Percentiles rank a stretch among this genome's conserved stretches.
Conservation (phyloP, 768 basidiomycete genomes). For the Tremella fuciformis region DNA sequence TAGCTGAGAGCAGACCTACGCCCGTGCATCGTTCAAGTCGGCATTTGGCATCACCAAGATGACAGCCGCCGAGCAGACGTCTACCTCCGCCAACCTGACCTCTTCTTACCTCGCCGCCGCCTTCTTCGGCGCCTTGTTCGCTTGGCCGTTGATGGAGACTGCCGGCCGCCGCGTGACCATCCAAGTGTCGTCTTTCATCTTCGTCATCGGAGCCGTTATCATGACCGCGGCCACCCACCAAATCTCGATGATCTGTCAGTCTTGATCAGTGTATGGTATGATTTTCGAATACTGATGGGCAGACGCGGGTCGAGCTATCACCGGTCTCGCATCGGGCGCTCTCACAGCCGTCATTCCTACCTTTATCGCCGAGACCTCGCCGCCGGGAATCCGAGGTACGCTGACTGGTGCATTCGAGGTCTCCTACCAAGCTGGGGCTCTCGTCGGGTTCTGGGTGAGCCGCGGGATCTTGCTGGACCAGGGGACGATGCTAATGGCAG, state of each 20-base stretch:
- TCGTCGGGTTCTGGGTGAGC: conserved; percentile 53
- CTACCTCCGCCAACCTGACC: conserved; percentile 56
- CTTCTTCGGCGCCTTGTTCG: conserved; percentile 48
- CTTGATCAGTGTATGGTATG: conserved; percentile 8
- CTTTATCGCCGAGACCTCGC: conserved; percentile 54
- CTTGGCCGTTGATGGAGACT: conserved; percentile 53
- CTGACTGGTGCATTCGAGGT: conserved; percentile 59
- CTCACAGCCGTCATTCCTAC: conserved; percentile 35
- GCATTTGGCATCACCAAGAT: conserved; percentile 54
- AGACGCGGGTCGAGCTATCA: conserved; percentile 31
- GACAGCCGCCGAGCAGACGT: conserved; percentile 46
- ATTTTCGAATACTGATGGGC: neutral
- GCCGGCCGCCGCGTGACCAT: conserved; percentile 54
- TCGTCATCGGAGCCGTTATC: conserved; percentile 54
- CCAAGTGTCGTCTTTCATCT: conserved; percentile 51
- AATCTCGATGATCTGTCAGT: conserved; percentile 54
- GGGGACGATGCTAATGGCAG: too few species aligned
- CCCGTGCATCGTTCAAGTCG: too few species aligned
- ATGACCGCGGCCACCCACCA: conserved; percentile 40
- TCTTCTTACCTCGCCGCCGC: conserved; percentile 56
- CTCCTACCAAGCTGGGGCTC: conserved; percentile 58
- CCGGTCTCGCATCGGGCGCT: conserved; percentile 55
- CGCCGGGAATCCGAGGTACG: conserved; percentile 34
- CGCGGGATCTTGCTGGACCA: neutral
- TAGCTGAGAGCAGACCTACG: too few species aligned